Percentiles rank a stretch among this genome's conserved stretches.
Conservation (phyloP, 2,329 filamentous ascomycete genomes). For the Purpureocillium lavendulum region DNA sequence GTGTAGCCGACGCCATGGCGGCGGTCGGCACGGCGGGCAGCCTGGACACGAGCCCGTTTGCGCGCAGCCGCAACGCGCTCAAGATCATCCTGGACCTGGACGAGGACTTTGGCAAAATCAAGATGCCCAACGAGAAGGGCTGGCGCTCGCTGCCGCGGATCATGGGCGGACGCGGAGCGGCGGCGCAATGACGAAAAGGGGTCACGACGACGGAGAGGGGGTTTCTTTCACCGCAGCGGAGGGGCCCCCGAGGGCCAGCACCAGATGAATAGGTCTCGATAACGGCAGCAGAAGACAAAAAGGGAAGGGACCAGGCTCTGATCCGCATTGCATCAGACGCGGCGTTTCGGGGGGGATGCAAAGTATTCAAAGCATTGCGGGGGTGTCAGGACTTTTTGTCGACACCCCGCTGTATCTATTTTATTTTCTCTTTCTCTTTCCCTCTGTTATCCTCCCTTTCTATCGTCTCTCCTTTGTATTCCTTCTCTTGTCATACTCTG, state of each 20-base stretch:
- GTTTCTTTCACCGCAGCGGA: too few relatives aligned
- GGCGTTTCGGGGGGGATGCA: slow-evolving; percentile 8
- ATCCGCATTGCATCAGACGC: slow-evolving; percentile 9
- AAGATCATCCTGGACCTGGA: slow-evolving; percentile 95
- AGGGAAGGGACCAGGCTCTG: not conserved
- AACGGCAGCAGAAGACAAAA: not conserved
- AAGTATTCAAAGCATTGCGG: slow-evolving; percentile 3
- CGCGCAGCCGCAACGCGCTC: slow-evolving; percentile 74
- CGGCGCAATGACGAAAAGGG: slow-evolving; percentile 7
- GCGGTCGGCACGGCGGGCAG: slow-evolving; percentile 18
- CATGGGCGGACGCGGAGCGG: slow-evolving; percentile 32
- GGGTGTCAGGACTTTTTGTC: not conserved
- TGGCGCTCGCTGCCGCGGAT: slow-evolving; percentile 45
- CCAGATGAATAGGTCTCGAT: not conserved
- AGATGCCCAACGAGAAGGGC: slow-evolving; percentile 44
- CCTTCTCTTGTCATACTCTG: too few relatives aligned
- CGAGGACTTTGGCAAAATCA: slow-evolving; percentile 78
- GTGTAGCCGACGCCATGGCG: slow-evolving; percentile 54
- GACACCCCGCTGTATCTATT: not conserved
- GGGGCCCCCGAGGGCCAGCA: not conserved
- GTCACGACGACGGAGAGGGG: not conserved
- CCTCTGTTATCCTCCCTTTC: too few relatives aligned
- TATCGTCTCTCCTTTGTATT: not conserved
- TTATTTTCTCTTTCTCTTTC: not conserved
- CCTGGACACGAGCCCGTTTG: slow-evolving; percentile 39